These are phyloP conservation scores for Fusarium pseudonygamai DNA, from an alignment of 2,329 filamentous ascomycete species.

Conservation along the genomic window DNA sequence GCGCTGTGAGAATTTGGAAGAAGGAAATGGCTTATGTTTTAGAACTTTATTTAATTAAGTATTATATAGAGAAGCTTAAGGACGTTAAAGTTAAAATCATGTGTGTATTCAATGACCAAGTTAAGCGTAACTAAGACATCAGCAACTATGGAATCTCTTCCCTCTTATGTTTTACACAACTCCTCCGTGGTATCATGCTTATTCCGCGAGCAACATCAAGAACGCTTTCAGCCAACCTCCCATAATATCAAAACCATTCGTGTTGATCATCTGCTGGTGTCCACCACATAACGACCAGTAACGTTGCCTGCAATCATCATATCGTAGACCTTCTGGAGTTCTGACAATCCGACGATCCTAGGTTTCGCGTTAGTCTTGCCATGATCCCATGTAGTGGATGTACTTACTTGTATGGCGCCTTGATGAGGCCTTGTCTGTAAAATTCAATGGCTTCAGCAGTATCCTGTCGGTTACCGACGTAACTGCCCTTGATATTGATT, in stretches of 20 bases:
- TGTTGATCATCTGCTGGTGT: slow-evolving; percentile 65
- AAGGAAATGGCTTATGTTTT: neutral
- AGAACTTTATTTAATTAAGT: no score
- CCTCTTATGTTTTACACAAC: neutral
- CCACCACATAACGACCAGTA: slow-evolving; percentile 77
- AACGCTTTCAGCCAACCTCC: neutral
- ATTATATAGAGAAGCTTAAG: neutral
- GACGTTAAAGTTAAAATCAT: no score
- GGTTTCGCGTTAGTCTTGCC: neutral
- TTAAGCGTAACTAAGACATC: neutral
- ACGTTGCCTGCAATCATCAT: slow-evolving; percentile 74
- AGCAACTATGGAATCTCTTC: no score
- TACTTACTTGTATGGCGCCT: slow-evolving; percentile 75
- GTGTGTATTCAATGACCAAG: neutral
- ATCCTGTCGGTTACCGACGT: slow-evolving; percentile 89
- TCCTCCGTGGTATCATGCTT: neutral
- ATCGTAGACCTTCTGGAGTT: slow-evolving; percentile 79
- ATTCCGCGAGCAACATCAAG: neutral
- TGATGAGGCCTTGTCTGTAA: slow-evolving; percentile 81
- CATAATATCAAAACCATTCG: neutral
- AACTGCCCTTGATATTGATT: slow-evolving; percentile 88
- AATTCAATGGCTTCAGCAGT: slow-evolving; percentile 88
- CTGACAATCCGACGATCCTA: slow-evolving; percentile 73
- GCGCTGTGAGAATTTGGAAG: no score
- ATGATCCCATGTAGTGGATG: accelerated